phyloP scores from a whole-genome alignment of 2,329 filamentous ascomycete genomes.

The Hirsutella rhossiliensis region DNA sequence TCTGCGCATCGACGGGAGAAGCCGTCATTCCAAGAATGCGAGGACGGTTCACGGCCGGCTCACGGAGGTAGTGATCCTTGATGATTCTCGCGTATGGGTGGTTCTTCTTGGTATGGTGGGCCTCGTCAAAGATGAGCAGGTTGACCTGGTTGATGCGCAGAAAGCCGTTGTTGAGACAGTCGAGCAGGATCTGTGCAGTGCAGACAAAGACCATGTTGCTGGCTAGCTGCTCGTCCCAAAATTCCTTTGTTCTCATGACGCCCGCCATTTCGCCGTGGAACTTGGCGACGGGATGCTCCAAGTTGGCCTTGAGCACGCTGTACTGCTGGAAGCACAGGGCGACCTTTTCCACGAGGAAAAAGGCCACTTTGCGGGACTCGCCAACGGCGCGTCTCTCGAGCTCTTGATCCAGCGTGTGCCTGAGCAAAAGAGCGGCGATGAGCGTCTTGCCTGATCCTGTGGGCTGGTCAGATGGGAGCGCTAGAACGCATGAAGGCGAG shows the following conservation, averaged over 20 bases:
- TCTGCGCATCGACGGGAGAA: constrained; percentile 78
- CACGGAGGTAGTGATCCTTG: constrained; percentile 64
- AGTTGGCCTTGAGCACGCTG: constrained; percentile 67
- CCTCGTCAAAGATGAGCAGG: constrained; percentile 88
- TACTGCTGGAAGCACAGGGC: constrained; percentile 85
- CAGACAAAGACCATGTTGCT: constrained; percentile 80
- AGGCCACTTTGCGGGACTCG: constrained; percentile 53
- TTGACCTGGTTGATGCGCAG: constrained; percentile 75
- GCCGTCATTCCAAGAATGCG: constrained; percentile 94
- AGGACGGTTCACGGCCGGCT: constrained; percentile 39
- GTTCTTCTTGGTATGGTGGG: constrained; percentile 89
- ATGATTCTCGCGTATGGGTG: constrained; percentile 87
- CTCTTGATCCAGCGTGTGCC: constrained; percentile 65
- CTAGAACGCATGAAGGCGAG: neutral
- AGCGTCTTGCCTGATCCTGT: constrained; percentile 84
- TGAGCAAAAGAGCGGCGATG: constrained; percentile 80
- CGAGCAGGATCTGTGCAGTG: constrained; percentile 76
- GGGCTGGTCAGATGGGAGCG: constrained; percentile 1
- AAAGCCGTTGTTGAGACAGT: constrained; percentile 68
- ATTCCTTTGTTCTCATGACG: constrained; percentile 25
- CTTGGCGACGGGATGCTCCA: constrained; percentile 61
- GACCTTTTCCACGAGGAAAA: constrained; percentile 87
- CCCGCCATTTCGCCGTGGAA: constrained; percentile 60
- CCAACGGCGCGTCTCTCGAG: constrained; percentile 54
- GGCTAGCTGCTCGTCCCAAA: constrained; percentile 39